Evolutionary conservation across 805 yeast genomes (phyloP).

Genomic region (Wickerhamomyces xylosicus): DNA sequence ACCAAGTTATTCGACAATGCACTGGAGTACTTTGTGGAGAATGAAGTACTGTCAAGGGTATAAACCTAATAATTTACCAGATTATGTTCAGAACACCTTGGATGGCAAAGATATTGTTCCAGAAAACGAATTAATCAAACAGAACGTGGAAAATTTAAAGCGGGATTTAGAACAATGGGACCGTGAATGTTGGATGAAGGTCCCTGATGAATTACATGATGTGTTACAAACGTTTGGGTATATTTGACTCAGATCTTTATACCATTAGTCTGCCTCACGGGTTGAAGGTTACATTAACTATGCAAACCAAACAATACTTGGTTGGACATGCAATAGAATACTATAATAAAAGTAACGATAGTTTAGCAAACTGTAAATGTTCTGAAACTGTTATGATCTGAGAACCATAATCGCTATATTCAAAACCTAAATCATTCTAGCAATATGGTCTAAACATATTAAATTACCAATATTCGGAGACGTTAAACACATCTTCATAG

Average conservation of each 20-base stretch:
- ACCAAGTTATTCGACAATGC: conserved; percentile 37
- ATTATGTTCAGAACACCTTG: conserved; percentile 19
- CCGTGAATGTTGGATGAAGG: conserved; percentile 17
- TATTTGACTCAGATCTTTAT: neutral
- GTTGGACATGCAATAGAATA: too few relatives aligned
- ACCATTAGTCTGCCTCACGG: neutral
- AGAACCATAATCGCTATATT: neutral
- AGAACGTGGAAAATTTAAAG: conserved; percentile 7
- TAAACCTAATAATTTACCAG: conserved; percentile 34
- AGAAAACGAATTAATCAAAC: conserved; percentile 7
- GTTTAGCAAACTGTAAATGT: too few relatives aligned
- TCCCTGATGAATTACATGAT: conserved; percentile 26
- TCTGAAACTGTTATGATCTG: too few relatives aligned
- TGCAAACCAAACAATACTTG: too few relatives aligned
- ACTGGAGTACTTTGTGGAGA: conserved; percentile 60
- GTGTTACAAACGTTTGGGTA: conserved; percentile 6
- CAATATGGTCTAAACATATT: too few relatives aligned
- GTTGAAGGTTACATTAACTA: neutral
- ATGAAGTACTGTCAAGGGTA: conserved; percentile 35
- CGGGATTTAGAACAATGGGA: conserved; percentile 20
- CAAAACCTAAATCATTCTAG: too few relatives aligned
- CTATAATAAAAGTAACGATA: too few relatives aligned
- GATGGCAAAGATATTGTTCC: conserved; percentile 6
- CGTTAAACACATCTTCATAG: neutral
- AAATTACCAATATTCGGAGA: too few relatives aligned